phyloP scores from a whole-genome alignment of 305 asterid species.

The Stenogyne calaminthoides region DNA sequence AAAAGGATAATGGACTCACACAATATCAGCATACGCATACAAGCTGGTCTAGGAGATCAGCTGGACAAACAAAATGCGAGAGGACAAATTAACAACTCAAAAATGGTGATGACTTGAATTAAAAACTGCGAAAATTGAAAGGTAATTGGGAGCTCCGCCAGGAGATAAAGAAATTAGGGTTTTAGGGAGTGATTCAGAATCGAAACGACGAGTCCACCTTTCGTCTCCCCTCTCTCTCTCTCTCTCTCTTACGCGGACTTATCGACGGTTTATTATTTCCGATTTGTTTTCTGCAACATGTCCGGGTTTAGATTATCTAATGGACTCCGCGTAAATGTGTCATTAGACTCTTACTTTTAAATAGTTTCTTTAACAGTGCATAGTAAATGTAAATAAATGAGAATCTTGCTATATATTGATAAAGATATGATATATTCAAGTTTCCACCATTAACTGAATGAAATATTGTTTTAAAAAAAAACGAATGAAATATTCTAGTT shows the following conservation, averaged over 20 bases:
- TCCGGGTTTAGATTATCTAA: slow-evolving; percentile 23
- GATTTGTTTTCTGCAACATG: slow-evolving; percentile 19
- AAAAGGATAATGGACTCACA: slow-evolving; percentile 17
- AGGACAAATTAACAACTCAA: neutral
- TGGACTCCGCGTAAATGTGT: neutral
- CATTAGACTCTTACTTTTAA: neutral
- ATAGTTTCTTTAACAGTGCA: neutral
- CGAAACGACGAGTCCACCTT: slow-evolving; percentile 23
- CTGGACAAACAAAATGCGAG: neutral
- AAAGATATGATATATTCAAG: too few relatives aligned
- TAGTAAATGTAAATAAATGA: neutral
- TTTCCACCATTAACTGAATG: too few relatives aligned
- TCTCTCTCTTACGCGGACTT: slow-evolving; percentile 23
- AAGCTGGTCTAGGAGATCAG: slow-evolving; percentile 16
- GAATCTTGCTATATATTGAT: too few relatives aligned
- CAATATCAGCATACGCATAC: slow-evolving; percentile 2
- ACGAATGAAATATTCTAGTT: too few relatives aligned
- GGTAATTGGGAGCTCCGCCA: slow-evolving; percentile 3
- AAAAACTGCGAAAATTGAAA: neutral
- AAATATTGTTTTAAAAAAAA: too few relatives aligned
- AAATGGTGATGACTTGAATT: neutral
- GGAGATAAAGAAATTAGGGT: slow-evolving; percentile 23
- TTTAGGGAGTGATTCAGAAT: slow-evolving; percentile 14
- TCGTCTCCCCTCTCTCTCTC: slow-evolving; percentile 13
- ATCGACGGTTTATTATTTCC: slow-evolving; percentile 23